Evolutionary conservation across 2,329 filamentous ascomycete species (phyloP).

Genomic region (Claviceps africana): DNA sequence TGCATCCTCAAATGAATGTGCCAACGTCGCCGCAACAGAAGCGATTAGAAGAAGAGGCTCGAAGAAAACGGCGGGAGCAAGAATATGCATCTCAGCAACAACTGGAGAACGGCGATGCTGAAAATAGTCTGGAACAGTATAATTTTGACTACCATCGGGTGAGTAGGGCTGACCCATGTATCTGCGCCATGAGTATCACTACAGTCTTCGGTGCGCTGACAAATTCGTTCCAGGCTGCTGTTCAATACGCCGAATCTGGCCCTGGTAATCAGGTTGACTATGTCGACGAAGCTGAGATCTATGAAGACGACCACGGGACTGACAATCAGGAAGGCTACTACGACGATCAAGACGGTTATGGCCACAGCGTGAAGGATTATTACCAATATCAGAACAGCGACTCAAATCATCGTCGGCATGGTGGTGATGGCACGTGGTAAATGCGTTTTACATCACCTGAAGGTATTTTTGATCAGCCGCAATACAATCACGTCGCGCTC

Average conservation of each 20-base stretch:
- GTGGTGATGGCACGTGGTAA: conserved; percentile 31
- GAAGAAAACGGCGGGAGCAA: conserved; percentile 35
- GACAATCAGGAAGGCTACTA: conserved; percentile 25
- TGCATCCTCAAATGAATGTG: conserved; percentile 91
- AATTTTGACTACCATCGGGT: conserved; percentile 41
- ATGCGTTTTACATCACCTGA: conserved; percentile 1
- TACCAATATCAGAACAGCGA: conserved; percentile 24
- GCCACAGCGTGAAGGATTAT: conserved; percentile 26
- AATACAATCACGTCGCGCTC: conserved; percentile 2
- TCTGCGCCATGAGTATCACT: not conserved
- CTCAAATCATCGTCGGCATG: conserved; percentile 21
- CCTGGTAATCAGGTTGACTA: conserved; percentile 32
- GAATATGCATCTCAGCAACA: conserved; percentile 33
- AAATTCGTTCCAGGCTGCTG: conserved; percentile 21
- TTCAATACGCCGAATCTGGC: conserved; percentile 32
- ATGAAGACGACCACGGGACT: conserved; percentile 35
- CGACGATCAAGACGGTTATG: conserved; percentile 24
- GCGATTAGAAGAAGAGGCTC: conserved; percentile 40
- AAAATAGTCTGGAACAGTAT: conserved; percentile 35
- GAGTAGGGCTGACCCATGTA: conserved; percentile 14
- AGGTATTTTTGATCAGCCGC: conserved; percentile 3
- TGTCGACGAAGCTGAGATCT: conserved; percentile 37
- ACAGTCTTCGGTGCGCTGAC: not conserved
- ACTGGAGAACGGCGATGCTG: conserved; percentile 30
- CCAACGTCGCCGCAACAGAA: conserved; percentile 69